Evolutionary conservation across 2,329 filamentous ascomycete genomes (phyloP).

Genomic region (Colletotrichum nymphaeae): DNA sequence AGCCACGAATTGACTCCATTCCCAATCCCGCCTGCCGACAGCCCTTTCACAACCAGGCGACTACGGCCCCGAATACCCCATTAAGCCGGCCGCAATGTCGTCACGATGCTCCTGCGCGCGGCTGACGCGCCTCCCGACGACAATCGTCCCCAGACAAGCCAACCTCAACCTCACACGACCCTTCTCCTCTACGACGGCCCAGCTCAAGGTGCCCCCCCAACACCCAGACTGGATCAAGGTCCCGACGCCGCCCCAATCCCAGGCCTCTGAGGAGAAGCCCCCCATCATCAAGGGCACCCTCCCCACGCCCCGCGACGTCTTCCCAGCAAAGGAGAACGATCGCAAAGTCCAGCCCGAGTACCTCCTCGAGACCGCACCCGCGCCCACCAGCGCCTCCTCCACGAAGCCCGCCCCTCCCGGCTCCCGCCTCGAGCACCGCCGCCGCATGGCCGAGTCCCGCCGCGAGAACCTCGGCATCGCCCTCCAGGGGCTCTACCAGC

Average conservation of each 20-base stretch:
- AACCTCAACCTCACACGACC: constrained; percentile 38
- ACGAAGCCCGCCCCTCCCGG: constrained; percentile 49
- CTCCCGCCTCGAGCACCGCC: constrained; percentile 70
- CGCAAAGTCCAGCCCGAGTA: constrained; percentile 73
- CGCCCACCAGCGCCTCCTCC: constrained; percentile 57
- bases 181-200: constrained; percentile 46
- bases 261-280: constrained; percentile 67
- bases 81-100: constrained; percentile 25
- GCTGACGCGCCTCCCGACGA: constrained; percentile 28
- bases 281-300: constrained; percentile 78
- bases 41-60: background rate
- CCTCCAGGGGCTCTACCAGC: constrained; percentile 74
- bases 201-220: constrained; percentile 71
- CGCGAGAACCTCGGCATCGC: constrained; percentile 79
- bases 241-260: constrained; percentile 81
- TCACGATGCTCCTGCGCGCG: constrained; percentile 34
- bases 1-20: constrained; percentile 20
- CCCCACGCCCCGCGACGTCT: constrained; percentile 85
- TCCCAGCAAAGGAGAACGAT: constrained; percentile 66
- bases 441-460: constrained; percentile 76
- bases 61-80: constrained; percentile 12
- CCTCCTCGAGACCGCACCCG: constrained; percentile 68
- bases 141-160: constrained; percentile 9
- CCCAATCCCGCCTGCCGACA: background rate
- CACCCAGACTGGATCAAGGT: constrained; percentile 90